Conservation (phyloP, 495 filamentous ascomycete species). For the Aspergillus ellipticus region DNA sequence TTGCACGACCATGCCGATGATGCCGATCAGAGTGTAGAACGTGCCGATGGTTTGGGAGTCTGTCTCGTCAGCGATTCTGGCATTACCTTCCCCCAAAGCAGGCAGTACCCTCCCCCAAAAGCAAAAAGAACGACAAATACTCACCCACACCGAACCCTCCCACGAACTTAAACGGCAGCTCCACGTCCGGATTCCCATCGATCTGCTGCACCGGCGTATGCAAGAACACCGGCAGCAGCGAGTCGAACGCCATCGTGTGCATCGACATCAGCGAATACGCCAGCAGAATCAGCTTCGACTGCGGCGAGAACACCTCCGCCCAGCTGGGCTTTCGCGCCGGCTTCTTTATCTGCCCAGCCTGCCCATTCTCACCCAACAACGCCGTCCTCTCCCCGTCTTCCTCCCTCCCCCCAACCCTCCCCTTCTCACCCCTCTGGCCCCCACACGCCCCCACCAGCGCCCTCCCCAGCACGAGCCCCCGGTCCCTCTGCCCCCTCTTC, state of each 20-base stretch:
- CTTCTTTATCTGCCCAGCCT: slow-evolving; percentile 9
- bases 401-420: slow-evolving; percentile 11
- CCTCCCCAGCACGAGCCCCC: slow-evolving; percentile 64
- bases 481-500: slow-evolving; percentile 60
- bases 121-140: slow-evolving; percentile 5
- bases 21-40: slow-evolving; percentile 71
- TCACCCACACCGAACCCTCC: slow-evolving; percentile 69
- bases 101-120: too few species aligned
- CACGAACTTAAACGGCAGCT: slow-evolving; percentile 73
- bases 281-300: slow-evolving; percentile 72
- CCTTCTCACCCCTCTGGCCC: slow-evolving; percentile 15
- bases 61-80: slow-evolving; percentile 11
- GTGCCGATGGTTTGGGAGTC: slow-evolving; percentile 67
- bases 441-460: slow-evolving; percentile 30
- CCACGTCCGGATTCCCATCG: slow-evolving; percentile 50
- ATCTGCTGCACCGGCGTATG: slow-evolving; percentile 62
- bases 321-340: slow-evolving; percentile 45
- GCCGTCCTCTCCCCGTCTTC: slow-evolving; percentile 42
- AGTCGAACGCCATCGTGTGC: slow-evolving; percentile 75
- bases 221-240: slow-evolving; percentile 76
- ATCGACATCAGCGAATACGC: slow-evolving; percentile 72
- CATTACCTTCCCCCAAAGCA: too few species aligned
- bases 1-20: slow-evolving; percentile 68
- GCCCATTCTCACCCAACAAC: slow-evolving; percentile 25
- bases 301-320: slow-evolving; percentile 65